Evolutionary conservation across 2,329 filamentous ascomycete genomes (phyloP), one percentile per base, ranked within the genome.

Genomic region (Aaosphaeria arxii): DNA sequence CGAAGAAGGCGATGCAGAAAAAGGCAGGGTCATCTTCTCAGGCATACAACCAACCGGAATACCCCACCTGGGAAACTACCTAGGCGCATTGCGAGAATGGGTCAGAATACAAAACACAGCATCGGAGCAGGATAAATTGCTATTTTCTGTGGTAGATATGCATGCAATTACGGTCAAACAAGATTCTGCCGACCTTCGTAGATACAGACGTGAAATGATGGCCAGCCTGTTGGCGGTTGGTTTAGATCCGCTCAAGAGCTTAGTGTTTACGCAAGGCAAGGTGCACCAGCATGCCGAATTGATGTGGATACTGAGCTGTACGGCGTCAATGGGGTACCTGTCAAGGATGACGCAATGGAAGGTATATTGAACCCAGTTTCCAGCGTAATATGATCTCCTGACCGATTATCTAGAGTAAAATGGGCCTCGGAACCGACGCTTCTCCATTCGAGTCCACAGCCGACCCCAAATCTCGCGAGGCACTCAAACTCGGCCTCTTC

Each of bases 321-420:
- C 88, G 45, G 89, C 94, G 28, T 92, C 89, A 5, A 91, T 94
- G 71, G 94, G 94, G 36, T 95, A 96, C 71, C 76, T 99, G n/a
- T 87, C 87, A 7, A 81, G 94, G n/a, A 99, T 99, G 94, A 97
- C 94, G 30, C 94, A 97, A 71, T 99, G 94, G 91, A 99, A 99
- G 84, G 90, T 89, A 64, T 36, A n/a, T 44, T 30, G 4, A 11
- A n/a, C 30, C 2, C 40, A 36, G 4, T 13, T 13, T 36, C 13
- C 33, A 36, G 9, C 33, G 13, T 2, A 36, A 36, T 36, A 9
- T 36, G 9, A 36, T 11, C 33, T 11, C 33, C 33, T 36, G 13
- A 36, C 30, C 29, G 17, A 11, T 4, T 32, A 32, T 32, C 6
- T 30, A 28, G 39, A 30, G 30, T 17, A 35, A 40, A 31, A 2